Base-by-base conservation (phyloP, 2,329 filamentous ascomycete genomes). In the Neoscytalidium dimidiatum region DNA sequence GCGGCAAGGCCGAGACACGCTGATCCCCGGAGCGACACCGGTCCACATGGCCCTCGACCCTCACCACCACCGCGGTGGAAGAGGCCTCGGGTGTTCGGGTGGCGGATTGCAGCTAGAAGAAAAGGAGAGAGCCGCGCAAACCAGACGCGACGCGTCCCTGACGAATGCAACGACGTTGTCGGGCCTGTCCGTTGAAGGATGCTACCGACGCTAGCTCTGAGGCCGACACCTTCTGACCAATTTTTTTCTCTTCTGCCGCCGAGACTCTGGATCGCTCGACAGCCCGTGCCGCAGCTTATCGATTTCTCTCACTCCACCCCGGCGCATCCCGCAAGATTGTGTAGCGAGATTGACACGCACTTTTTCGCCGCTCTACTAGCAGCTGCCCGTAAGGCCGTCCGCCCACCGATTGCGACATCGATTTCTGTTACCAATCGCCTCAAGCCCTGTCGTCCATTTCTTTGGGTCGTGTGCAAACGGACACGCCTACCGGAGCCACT, bases 251-350 rank as follows among this genome's bases (percentile, higher is more conserved):
- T 13, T 31, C 14, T 38, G 26, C 35, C 53, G 52, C 33, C 13
- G 52, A n/a, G n/a, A n/a, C 29, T 21, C 49, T 52, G 52, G 52
- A 57, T 43, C 53, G 6, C 53, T 31, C 33, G 33, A 26, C 7
- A 57, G 52, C 52, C 52, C 52, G 52, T 57, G 52, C 35, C 35
- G 52, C 35, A 19, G 38, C 53, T 44, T 44, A 58, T 44, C 53
- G 53, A 44, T 44, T 29, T 29, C 9, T 8, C 38, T 31, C 53
- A 29, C 53, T 57, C 52, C 53, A 58, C 53, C 35, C 35, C 38
- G 53, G 53, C 33, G 33, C 21, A 29, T 28, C 21, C 33, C 52
- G 33, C 26, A 17, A 58, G 53, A 58, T 58, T 31, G 23, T n/a
- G 51, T 26, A 23, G 35, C 35, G 52, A 57, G 26, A 46, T 31